These are phyloP conservation scores for Trichothecium sympodiale DNA, from an alignment of 2,329 filamentous ascomycete species.

Conservation along the genomic window DNA sequence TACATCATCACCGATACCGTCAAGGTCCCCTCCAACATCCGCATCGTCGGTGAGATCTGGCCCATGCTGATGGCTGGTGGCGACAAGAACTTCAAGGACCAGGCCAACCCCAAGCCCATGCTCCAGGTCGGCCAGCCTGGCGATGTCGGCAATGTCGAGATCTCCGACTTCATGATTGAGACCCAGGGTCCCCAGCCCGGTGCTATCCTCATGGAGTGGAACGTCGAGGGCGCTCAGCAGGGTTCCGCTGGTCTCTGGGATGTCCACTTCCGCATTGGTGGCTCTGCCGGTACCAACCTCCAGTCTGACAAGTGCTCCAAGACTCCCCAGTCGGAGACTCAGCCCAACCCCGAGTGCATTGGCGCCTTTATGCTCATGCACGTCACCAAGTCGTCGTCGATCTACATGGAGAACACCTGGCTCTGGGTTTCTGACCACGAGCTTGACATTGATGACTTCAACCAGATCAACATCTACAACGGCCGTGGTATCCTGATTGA, in stretches of 20 bases:
- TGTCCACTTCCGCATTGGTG: constrained; percentile 88
- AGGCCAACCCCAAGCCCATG: constrained; percentile 67
- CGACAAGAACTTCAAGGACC: constrained; percentile 55
- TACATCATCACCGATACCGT: constrained; percentile 62
- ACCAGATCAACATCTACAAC: constrained; percentile 80
- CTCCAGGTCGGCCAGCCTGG: constrained; percentile 74
- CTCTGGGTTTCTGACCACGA: constrained; percentile 89
- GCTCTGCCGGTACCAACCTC: constrained; percentile 71
- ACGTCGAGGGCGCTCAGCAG: constrained; percentile 21
- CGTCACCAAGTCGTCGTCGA: constrained; percentile 48
- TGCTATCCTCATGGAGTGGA: constrained; percentile 61
- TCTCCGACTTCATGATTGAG: constrained; percentile 77
- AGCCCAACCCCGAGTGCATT: constrained; percentile 55
- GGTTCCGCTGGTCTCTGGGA: constrained; percentile 83
- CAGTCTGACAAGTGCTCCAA: constrained; percentile 73
- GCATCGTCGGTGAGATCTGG: constrained; percentile 87
- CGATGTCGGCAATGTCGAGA: constrained; percentile 71
- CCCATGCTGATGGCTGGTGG: constrained; percentile 80
- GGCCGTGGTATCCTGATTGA: constrained; percentile 76
- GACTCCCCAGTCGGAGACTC: constrained; percentile 52
- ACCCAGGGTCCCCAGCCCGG: constrained; percentile 76
- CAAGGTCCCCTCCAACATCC: constrained; percentile 65
- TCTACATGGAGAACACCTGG: constrained; percentile 84
- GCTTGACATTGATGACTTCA: constrained; percentile 61
- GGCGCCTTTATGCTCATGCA: constrained; percentile 64